phyloP scores from a whole-genome alignment of 441 rosid genomes.

The Croton setiger region DNA sequence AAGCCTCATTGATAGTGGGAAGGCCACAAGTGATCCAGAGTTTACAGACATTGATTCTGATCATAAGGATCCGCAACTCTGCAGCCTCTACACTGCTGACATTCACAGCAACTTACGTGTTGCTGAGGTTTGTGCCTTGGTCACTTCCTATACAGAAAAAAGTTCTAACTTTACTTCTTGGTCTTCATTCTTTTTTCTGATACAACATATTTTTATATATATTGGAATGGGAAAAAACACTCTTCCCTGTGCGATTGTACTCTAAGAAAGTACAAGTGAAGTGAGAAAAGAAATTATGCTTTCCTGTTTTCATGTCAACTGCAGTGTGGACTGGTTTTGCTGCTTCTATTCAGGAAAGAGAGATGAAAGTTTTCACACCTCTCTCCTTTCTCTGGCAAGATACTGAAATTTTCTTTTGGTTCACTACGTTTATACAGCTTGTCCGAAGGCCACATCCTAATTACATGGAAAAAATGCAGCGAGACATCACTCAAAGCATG shows the following conservation, averaged over 20 bases:
- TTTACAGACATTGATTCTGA: slow-evolving; percentile 55
- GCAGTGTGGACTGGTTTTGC: slow-evolving; percentile 8
- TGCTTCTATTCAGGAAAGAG: background rate
- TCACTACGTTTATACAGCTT: slow-evolving; percentile 44
- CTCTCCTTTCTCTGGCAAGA: background rate
- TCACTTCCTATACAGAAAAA: background rate
- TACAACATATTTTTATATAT: background rate
- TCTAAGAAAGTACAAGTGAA: background rate
- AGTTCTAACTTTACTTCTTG: background rate
- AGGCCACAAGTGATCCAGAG: slow-evolving; percentile 33
- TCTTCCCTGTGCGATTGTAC: background rate
- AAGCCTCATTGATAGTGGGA: slow-evolving; percentile 28
- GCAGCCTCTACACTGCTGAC: slow-evolving; percentile 66
- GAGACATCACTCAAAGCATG: slow-evolving; percentile 71
- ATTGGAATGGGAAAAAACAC: background rate
- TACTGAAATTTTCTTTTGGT: slow-evolving; percentile 15
- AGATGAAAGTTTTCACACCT: slow-evolving; percentile 2
- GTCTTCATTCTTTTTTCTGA: background rate
- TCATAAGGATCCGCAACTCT: slow-evolving; percentile 54
- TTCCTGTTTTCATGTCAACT: background rate
- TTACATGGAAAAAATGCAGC: slow-evolving; percentile 74
- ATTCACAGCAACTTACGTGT: slow-evolving; percentile 54
- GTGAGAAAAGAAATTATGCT: too few species aligned
- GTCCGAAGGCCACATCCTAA: slow-evolving; percentile 50
- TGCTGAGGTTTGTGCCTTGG: slow-evolving; percentile 58